These are phyloP conservation scores for Saccharum spontaneum DNA, from an alignment of 176 grass and related monocot genomes.

Conservation along the genomic window DNA sequence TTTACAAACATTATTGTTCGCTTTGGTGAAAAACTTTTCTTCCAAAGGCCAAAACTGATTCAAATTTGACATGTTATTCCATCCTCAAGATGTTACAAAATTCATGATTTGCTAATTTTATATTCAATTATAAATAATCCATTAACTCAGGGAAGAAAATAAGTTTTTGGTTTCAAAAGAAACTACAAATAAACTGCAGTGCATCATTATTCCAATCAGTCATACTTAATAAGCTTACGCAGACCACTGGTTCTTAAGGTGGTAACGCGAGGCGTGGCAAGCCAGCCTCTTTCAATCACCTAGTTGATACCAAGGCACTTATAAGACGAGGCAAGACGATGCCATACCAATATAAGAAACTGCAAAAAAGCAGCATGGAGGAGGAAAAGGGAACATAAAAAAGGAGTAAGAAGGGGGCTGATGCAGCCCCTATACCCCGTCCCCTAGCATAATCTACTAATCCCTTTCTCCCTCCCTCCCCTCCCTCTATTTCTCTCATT, in stretches of 20 bases:
- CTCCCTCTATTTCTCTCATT: not conserved
- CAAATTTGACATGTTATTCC: not conserved
- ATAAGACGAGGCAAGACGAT: not conserved
- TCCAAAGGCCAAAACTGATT: not conserved
- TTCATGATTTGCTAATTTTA: not conserved
- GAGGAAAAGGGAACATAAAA: not conserved
- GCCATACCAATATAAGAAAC: not conserved
- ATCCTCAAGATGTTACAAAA: not conserved
- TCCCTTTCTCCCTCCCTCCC: not conserved
- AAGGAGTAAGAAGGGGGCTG: not conserved
- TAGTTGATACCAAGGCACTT: not conserved
- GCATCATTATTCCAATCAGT: not conserved
- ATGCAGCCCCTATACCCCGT: not conserved
- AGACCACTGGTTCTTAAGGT: not conserved
- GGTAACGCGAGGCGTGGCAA: not conserved
- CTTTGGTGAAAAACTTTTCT: not conserved
- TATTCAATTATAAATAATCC: not conserved
- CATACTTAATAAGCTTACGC: not conserved
- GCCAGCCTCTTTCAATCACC: too few relatives aligned
- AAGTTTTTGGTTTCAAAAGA: not conserved
- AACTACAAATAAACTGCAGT: not conserved
- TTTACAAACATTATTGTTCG: not conserved
- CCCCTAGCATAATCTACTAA: not conserved
- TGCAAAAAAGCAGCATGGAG: not conserved
- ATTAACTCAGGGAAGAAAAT: slow-evolving; percentile 1